Base-by-base conservation (phyloP, 2,329 filamentous ascomycete genomes). In the Metarhizium album region DNA sequence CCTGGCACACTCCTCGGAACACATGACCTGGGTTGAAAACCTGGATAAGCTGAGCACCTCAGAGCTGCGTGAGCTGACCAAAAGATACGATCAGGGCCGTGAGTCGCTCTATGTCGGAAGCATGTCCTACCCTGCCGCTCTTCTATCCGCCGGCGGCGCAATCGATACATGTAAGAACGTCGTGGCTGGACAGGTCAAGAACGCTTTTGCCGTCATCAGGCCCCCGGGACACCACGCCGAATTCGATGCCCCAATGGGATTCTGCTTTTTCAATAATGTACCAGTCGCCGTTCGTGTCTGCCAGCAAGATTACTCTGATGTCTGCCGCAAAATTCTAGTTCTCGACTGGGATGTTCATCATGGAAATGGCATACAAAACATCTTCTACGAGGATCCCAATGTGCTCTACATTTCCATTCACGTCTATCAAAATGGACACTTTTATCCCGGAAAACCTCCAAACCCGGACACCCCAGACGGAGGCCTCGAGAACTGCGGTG, bases 201-300 rank as follows among this genome's bases (percentile, higher is more conserved):
- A 98, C 62, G 90, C 88, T 0, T 93, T 98, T 64, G 93, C 93
- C 1, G 85, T 98, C 37, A 95, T 98, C 60, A 82, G 93, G 14
- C 93, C 93, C 2, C 93, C 93, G 0, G 93, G 93, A 0, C 93
- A 98, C 62, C 93, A 98, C 66, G 93, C 93, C 1, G 93, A 98
- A 64, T 83, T 82, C 52, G 79, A 93, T 60, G 75, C 83, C 35
- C 80, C 91, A 1, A 93, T 95, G 78, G 93, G 93, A 0, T 98
- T 98, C 63, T 98, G 93, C 65, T 80, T 97, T 53, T 97, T 97
- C 72, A 96, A 98, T 71, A 98, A 98, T 62, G 93, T 97, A 3
- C 90, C 88, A 20, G 86, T 98, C 52, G 91, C 90, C 1, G 84
- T 90, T n/a, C 85, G 82, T 53, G 86, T 90, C 13, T 96, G 90